Percentiles rank a stretch among this genome's conserved stretches.
Conservation (phyloP, 2,329 filamentous ascomycete species). For the Colletotrichum caudatum region DNA sequence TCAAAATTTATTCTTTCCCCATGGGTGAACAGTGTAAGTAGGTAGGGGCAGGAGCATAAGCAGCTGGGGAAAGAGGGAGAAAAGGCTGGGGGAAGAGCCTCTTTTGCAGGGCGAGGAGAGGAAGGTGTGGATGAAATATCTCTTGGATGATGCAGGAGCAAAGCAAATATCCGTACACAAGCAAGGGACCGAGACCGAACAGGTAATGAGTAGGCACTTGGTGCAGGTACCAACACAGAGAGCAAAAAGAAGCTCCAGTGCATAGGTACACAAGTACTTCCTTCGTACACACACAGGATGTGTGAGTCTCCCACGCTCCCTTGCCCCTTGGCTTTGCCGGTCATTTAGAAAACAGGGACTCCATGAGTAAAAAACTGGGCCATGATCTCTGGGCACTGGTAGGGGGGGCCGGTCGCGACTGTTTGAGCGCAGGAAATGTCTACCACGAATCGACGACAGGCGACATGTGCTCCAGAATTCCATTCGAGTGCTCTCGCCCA, state of each 20-base stretch:
- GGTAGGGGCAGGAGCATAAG: constrained; percentile 12
- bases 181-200: constrained; percentile 19
- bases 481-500: constrained; percentile 22
- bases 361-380: constrained; percentile 20
- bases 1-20: constrained; percentile 1
- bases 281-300: not conserved
- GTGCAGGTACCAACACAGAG: not conserved
- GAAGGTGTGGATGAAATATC: constrained; percentile 35
- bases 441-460: constrained; percentile 16
- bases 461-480: constrained; percentile 19
- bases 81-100: constrained; percentile 28
- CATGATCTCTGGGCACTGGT: constrained; percentile 11
- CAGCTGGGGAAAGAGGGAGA: constrained; percentile 29
- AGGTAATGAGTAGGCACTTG: constrained; percentile 7
- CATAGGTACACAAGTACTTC: too few relatives aligned
- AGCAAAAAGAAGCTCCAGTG: too few relatives aligned
- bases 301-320: not conserved
- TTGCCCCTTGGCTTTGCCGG: constrained; percentile 11
- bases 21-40: constrained; percentile 5
- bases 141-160: constrained; percentile 20
- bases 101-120: constrained; percentile 6
- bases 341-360: constrained; percentile 40
- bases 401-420: not conserved
- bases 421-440: constrained; percentile 15
- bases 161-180: not conserved